A percentile compares a stretch with the other conserved stretches of the same genome.
These are phyloP conservation scores for Tagetes erecta DNA, from an alignment of 129 eudicot genomes.

Conservation along the genomic window DNA sequence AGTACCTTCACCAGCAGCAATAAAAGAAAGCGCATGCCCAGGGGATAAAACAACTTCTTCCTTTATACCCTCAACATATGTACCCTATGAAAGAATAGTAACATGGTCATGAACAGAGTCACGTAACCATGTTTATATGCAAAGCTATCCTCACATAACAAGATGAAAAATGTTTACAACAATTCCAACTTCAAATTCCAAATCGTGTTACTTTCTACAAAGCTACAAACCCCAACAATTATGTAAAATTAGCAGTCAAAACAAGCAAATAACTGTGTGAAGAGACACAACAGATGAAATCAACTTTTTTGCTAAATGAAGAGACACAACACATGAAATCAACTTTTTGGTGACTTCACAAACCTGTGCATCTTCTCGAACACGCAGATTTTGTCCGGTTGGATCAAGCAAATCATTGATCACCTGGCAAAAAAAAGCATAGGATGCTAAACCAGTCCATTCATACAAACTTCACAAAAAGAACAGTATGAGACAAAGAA, in stretches of 20 bases:
- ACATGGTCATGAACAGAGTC: conserved; percentile 18
- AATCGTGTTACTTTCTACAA: conserved; percentile 9
- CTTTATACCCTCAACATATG: conserved; percentile 98
- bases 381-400: conserved; percentile 97
- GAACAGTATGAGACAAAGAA: conserved; percentile 8
- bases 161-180: conserved; percentile 5
- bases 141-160: background rate
- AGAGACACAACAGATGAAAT: conserved; percentile 11
- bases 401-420: conserved; percentile 99
- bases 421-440: conserved; percentile 57
- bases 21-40: conserved; percentile 97
- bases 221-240: background rate
- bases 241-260: conserved; percentile 1
- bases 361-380: conserved; percentile 99
- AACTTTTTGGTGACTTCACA: conserved; percentile 19
- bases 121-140: background rate
- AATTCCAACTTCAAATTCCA: conserved; percentile 16
- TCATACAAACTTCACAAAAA: conserved; percentile 17
- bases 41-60: conserved; percentile 99
- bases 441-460: conserved; percentile 14
- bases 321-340: conserved; percentile 12
- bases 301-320: background rate
- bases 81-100: conserved; percentile 54
- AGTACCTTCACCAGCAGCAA: conserved; percentile 99
- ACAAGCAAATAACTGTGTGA: background rate